Conservation (phyloP, 495 filamentous ascomycete species). For the Massariosphaeria phaeospora region DNA sequence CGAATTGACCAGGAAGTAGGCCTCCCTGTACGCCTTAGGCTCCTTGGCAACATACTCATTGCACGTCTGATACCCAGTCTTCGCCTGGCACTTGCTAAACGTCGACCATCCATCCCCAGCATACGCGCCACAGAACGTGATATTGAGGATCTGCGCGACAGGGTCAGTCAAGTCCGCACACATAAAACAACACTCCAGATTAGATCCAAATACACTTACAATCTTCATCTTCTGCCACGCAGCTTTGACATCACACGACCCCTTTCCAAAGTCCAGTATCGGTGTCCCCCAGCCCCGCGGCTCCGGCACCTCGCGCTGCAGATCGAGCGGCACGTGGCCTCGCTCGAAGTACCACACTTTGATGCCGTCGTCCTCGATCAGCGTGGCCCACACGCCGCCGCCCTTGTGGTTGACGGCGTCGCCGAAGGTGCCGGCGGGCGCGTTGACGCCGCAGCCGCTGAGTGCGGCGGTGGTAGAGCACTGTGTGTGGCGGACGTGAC, state of each 20-base stretch:
- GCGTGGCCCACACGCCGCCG: constrained; percentile 72
- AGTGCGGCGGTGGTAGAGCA: constrained; percentile 41
- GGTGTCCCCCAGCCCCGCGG: constrained; percentile 62
- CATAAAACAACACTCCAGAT: not conserved
- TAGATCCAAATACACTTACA: constrained; percentile 1
- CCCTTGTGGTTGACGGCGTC: constrained; percentile 26
- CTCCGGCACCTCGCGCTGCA: constrained; percentile 54
- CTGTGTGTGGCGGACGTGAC: constrained; percentile 39
- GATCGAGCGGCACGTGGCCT: constrained; percentile 51
- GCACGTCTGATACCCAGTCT: constrained; percentile 25
- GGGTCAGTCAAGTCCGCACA: not conserved
- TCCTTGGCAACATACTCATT: constrained; percentile 33
- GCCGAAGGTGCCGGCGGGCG: constrained; percentile 24
- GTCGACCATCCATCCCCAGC: constrained; percentile 55
- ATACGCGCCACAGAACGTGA: constrained; percentile 80
- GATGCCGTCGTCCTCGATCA: constrained; percentile 65
- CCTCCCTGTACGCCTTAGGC: constrained; percentile 32
- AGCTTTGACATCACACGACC: constrained; percentile 29
- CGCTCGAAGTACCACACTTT: constrained; percentile 77
- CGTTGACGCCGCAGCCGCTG: constrained; percentile 52
- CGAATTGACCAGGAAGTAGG: constrained; percentile 37
- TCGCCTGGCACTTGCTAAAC: not conserved
- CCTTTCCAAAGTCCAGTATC: constrained; percentile 41
- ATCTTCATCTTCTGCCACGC: constrained; percentile 33
- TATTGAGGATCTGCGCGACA: constrained; percentile 64